phyloP scores from a whole-genome alignment of 148 eudicot genomes.

The Talinum fruticosum region DNA sequence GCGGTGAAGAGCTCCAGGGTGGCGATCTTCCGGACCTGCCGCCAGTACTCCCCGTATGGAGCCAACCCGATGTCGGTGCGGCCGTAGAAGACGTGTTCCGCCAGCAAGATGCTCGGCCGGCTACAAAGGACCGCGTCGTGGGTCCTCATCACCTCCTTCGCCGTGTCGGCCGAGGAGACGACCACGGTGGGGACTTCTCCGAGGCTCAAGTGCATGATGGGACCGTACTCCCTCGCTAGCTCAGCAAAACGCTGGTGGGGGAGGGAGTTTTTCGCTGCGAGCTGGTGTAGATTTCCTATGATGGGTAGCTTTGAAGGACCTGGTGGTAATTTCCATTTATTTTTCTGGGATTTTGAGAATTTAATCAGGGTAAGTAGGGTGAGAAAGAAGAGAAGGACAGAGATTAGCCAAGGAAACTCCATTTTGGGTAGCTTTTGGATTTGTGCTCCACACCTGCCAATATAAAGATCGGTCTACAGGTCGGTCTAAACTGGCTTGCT shows the following conservation, averaged over 20 bases:
- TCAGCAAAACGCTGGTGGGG: constrained; percentile 18
- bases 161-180: constrained; percentile 21
- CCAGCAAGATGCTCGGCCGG: constrained; percentile 12
- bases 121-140: constrained; percentile 22
- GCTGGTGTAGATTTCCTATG: constrained; percentile 20
- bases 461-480: too few relatives aligned
- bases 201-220: constrained; percentile 23
- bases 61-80: constrained; percentile 15
- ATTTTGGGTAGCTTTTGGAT: too few relatives aligned
- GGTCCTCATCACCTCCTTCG: constrained; percentile 22
- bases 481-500: too few relatives aligned
- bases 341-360: neutral
- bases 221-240: constrained; percentile 19
- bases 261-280: neutral
- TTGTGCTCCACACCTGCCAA: too few relatives aligned
- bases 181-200: constrained; percentile 23
- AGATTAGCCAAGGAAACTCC: too few relatives aligned
- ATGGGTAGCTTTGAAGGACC: constrained; percentile 21
- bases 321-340: constrained; percentile 10
- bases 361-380: too few relatives aligned
- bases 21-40: constrained; percentile 25
- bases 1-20: constrained; percentile 26
- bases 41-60: constrained; percentile 21
- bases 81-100: constrained; percentile 11
- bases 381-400: too few relatives aligned